Evolutionary conservation across 139 green algal species (phyloP), one percentile per base, ranked within the genome.

Genomic region (Yamagishiella unicocca): DNA sequence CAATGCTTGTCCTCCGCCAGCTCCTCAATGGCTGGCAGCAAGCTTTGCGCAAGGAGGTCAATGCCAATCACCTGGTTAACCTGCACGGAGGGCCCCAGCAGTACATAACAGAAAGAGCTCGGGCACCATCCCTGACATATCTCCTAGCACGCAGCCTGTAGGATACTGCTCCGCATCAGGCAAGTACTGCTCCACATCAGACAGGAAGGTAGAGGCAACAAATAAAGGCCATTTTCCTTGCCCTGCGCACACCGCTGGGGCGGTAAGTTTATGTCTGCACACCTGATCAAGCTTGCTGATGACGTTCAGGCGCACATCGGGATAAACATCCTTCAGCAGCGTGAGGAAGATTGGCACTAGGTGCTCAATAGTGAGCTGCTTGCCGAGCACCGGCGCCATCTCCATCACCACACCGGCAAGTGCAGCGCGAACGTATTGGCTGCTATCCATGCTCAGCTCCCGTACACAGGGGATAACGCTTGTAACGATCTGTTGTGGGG

Each of bases 221-320:
- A n/a, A n/a, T n/a, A n/a, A n/a, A n/a, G n/a, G n/a, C n/a, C n/a
- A n/a, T n/a, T n/a, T n/a, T n/a, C n/a, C n/a, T n/a, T n/a, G n/a
- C n/a, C n/a, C n/a, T n/a, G n/a, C n/a, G n/a, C n/a, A n/a, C n/a
- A n/a, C n/a, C n/a, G n/a, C n/a, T n/a, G n/a, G n/a, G n/a, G n/a
- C n/a, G n/a, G n/a, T n/a, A n/a, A n/a, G n/a, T n/a, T n/a, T n/a
- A n/a, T n/a, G n/a, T n/a, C n/a, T n/a, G n/a, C 81, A 6, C 33
- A 99, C 97, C 86, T 98, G 94, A 87, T 99, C 97, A 74, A 99
- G 94, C 85, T 99, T 99, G 92, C 89, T 95, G 94, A 99, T 99
- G 83, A 99, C 97, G 77, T 99, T 99, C 31, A 99, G 94, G 19
- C 98, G 92, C 64, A 99, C 98, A 29, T 99, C 98, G 24, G 98